phyloP scores from a whole-genome alignment of 768 basidiomycete species.

The Rickenella mellea region DNA sequence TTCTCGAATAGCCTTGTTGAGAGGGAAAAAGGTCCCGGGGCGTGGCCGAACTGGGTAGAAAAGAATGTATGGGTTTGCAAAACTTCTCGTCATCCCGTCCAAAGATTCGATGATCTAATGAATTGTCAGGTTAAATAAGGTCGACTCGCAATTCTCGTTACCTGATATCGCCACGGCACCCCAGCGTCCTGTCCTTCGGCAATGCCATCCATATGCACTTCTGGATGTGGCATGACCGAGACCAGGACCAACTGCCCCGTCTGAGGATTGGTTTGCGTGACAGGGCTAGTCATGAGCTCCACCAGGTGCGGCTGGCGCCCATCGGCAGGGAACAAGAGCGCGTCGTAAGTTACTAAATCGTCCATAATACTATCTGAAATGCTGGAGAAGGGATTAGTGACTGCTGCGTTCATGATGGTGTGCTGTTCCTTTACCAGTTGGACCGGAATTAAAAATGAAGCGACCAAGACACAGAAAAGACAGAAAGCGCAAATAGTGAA shows the following conservation, averaged over 20 bases:
- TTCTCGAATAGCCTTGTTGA: slow-evolving; percentile 68
- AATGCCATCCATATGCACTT: slow-evolving; percentile 80
- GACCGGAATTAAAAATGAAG: too few relatives aligned
- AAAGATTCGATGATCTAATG: slow-evolving; percentile 60
- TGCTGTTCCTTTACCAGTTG: slow-evolving; percentile 18
- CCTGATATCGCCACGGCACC: slow-evolving; percentile 70
- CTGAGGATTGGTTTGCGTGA: slow-evolving; percentile 29
- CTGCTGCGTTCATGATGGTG: slow-evolving; percentile 9
- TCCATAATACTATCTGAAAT: slow-evolving; percentile 38
- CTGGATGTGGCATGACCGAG: slow-evolving; percentile 69
- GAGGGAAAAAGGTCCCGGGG: slow-evolving; percentile 73
- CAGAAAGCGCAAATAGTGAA: too few relatives aligned
- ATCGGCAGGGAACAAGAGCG: slow-evolving; percentile 74
- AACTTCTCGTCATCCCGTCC: slow-evolving; percentile 73
- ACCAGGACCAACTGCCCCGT: slow-evolving; percentile 32
- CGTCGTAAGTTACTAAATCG: slow-evolving; percentile 52
- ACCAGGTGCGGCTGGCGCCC: slow-evolving; percentile 68
- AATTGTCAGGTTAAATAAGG: slow-evolving; percentile 9
- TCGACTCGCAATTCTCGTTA: slow-evolving; percentile 20
- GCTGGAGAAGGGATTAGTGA: slow-evolving; percentile 5
- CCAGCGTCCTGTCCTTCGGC: slow-evolving; percentile 60
- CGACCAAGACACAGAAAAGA: too few relatives aligned
- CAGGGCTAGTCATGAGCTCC: slow-evolving; percentile 63
- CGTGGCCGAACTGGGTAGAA: slow-evolving; percentile 72
- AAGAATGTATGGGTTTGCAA: slow-evolving; percentile 70